These are phyloP conservation scores for Salix exigua DNA, from an alignment of 345 rosid genomes.

Conservation along the genomic window DNA sequence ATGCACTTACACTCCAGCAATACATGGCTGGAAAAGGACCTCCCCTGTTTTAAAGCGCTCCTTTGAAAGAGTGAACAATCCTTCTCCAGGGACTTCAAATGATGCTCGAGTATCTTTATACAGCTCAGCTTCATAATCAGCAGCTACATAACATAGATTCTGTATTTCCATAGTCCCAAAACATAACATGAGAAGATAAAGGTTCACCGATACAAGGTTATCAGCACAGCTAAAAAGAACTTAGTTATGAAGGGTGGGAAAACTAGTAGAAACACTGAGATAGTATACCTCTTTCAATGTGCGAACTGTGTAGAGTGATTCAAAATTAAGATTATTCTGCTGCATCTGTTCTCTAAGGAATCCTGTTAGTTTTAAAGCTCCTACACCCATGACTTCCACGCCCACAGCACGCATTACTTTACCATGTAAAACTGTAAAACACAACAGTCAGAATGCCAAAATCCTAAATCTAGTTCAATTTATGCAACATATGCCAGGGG, in stretches of 20 bases:
- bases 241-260: background rate
- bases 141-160: constrained; percentile 88
- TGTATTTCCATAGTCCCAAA: constrained; percentile 29
- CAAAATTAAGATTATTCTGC: constrained; percentile 60
- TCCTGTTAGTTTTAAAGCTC: constrained; percentile 83
- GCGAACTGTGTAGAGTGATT: constrained; percentile 73
- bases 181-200: constrained; percentile 7
- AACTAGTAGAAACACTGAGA: background rate
- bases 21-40: constrained; percentile 78
- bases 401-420: constrained; percentile 89
- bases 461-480: constrained; percentile 11
- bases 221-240: background rate
- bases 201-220: too few species aligned
- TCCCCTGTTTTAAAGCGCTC: constrained; percentile 96
- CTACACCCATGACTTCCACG: constrained; percentile 75
- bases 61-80: constrained; percentile 65
- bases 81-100: constrained; percentile 59
- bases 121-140: constrained; percentile 70
- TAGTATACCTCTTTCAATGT: constrained; percentile 76
- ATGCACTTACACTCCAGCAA: constrained; percentile 77
- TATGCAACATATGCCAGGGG: background rate
- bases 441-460: constrained; percentile 12
- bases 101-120: constrained; percentile 62
- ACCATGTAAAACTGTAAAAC: constrained; percentile 70
- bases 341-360: constrained; percentile 79